phyloP scores from a whole-genome alignment of 768 basidiomycete genomes.

The Serendipita indica region DNA sequence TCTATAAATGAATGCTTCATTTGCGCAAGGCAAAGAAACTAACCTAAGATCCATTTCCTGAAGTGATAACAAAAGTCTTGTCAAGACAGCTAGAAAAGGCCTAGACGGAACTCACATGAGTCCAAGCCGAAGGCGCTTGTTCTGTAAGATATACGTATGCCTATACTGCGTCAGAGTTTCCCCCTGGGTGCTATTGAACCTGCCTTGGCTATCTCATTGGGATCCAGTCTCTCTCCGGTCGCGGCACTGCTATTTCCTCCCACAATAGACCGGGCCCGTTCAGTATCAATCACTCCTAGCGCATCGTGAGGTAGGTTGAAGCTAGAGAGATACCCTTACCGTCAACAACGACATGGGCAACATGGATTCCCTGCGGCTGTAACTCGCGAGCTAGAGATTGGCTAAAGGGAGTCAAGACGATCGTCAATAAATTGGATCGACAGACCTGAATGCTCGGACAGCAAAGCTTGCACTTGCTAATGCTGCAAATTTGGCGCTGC shows the following conservation, averaged over 20 bases:
- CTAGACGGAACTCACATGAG: constrained; percentile 2
- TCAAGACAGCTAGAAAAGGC: no score
- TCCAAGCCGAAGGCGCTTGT: background rate
- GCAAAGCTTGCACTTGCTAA: constrained; percentile 19
- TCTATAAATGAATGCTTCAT: no score
- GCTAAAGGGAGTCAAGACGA: constrained; percentile 3
- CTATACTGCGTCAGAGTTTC: background rate
- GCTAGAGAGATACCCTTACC: constrained; percentile 11
- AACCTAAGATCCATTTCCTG: no score
- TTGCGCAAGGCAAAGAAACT: no score
- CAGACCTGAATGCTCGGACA: constrained; percentile 7
- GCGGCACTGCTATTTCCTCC: background rate
- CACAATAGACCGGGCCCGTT: background rate
- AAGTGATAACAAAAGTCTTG: no score
- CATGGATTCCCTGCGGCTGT: constrained; percentile 18
- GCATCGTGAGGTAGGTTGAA: background rate
- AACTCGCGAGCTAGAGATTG: constrained; percentile 19
- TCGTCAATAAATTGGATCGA: background rate
- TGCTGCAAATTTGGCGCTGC: constrained; percentile 16
- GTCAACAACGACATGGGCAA: constrained; percentile 18
- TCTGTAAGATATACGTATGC: background rate
- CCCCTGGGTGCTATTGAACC: background rate
- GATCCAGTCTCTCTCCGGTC: background rate
- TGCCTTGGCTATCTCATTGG: background rate
- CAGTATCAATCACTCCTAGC: background rate